Conservation (phyloP, 305 asterid genomes). For the Solanum hybrid region DNA sequence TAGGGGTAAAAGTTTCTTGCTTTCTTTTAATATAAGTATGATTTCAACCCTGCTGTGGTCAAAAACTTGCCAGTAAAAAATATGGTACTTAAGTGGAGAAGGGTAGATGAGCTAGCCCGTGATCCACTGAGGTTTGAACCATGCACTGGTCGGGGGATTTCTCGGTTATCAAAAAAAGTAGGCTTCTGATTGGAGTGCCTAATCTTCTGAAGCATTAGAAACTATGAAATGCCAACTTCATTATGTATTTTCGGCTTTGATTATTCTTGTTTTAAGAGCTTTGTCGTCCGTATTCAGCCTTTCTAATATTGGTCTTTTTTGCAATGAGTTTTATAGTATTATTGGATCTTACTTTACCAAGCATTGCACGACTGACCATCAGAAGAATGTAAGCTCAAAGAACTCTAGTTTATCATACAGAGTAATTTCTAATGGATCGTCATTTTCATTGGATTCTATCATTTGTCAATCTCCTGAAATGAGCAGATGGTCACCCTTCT, state of each 20-base stretch:
- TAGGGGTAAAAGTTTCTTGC: neutral
- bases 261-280: neutral
- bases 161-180: neutral
- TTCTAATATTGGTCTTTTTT: neutral
- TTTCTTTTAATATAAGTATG: neutral
- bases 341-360: no score
- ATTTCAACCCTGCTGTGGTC: neutral
- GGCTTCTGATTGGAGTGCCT: neutral
- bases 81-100: neutral
- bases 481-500: no score
- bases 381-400: no score
- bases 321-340: no score
- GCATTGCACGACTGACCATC: no score
- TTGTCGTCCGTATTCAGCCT: neutral
- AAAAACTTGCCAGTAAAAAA: neutral
- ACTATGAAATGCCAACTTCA: neutral
- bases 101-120: neutral
- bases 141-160: neutral
- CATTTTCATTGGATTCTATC: no score
- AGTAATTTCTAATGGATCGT: no score
- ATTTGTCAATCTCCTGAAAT: no score
- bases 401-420: no score
- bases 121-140: neutral
- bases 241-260: no score
- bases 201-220: neutral